Base-by-base conservation (phyloP, 345 rosid species). In the Tarenaya hassleriana region DNA sequence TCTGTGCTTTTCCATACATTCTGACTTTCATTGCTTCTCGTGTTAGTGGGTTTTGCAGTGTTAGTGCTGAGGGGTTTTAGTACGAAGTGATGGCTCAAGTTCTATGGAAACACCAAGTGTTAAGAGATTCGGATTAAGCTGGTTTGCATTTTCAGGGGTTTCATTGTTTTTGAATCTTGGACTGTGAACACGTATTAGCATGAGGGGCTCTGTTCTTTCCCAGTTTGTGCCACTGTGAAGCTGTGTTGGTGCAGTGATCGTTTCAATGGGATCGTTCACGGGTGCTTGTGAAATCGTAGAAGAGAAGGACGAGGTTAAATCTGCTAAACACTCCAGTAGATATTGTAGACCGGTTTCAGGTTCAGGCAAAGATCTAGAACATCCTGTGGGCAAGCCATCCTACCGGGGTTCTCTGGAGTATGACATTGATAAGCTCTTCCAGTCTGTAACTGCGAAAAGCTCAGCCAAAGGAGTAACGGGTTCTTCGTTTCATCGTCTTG, bases 361-460 rank as follows among this genome's bases (percentile, higher is more conserved):
- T 21, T 60, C 78, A 21, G 67, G 59, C 13, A 77, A 77, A 61
- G 84, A 71, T 57, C 57, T 68, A 35, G 71, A 74, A 52, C 66
- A n/a, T n/a, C n/a, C n/a, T n/a, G n/a, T n/a, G n/a, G n/a, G 76
- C 29, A 84, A 71, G 53, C 47, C 74, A 53, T 84, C 77, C 31
- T 69, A 62, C 66, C 81, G 72, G 61, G 85, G 79, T 41, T 84
- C 85, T 61, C 58, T 87, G 7, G 92, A 82, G 70, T 78, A 82
- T 66, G 95, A 87, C 61, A 83, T 91, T 34, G 87, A 87, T 66
- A 82, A 80, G 73, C 92, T 91, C 60, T 84, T 91, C 60, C 88
- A 87, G 69, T 77, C 96, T 21, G 74, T 91, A 34, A 63, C 71
- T 66, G 72, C 77, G 12, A 87, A 72, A 75, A 68, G 56, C 46